Conservation (phyloP, 163 green algal genomes). For the Chlorella variabilis region DNA sequence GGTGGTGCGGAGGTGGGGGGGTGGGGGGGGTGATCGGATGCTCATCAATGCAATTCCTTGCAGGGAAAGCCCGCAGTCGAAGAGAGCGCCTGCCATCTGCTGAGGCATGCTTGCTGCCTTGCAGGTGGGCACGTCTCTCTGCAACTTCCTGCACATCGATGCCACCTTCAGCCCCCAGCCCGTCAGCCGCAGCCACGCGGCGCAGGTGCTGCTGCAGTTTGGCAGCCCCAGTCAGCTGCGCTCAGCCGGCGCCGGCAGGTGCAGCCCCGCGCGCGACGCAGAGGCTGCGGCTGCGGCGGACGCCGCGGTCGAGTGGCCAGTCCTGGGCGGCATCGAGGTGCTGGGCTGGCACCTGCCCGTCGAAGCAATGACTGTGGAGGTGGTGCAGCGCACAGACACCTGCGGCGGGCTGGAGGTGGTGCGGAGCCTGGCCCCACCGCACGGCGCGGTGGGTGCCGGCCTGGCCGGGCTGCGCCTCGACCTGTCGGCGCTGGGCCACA, state of each 20-base stretch:
- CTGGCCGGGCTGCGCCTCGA: not conserved
- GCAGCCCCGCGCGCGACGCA: not conserved
- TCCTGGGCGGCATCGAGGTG: slow-evolving; percentile 6
- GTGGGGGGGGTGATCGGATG: too few species aligned
- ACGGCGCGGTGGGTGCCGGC: not conserved
- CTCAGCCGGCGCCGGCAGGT: not conserved
- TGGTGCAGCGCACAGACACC: not conserved
- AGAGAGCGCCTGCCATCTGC: too few species aligned
- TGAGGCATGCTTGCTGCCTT: not conserved
- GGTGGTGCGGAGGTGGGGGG: too few species aligned
- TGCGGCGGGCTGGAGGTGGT: not conserved
- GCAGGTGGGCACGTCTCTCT: slow-evolving; percentile 8
- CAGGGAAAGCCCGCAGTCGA: too few species aligned
- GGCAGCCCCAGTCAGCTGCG: slow-evolving; percentile 21
- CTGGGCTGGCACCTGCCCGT: slow-evolving; percentile 31
- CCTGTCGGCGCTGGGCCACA: not conserved
- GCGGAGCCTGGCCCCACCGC: not conserved
- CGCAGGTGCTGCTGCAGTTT: slow-evolving; percentile 19
- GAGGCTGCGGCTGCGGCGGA: not conserved
- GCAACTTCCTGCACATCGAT: slow-evolving; percentile 14
- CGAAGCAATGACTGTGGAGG: not conserved
- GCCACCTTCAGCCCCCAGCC: not conserved
- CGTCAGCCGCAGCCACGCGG: not conserved
- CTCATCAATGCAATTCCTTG: too few species aligned
- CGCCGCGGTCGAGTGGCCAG: slow-evolving; percentile 31